A percentile compares a stretch with the other conserved stretches of the same genome.
These are phyloP conservation scores for Lathyrus aphaca DNA, from an alignment of 306 rosid species.

Conservation along the genomic window DNA sequence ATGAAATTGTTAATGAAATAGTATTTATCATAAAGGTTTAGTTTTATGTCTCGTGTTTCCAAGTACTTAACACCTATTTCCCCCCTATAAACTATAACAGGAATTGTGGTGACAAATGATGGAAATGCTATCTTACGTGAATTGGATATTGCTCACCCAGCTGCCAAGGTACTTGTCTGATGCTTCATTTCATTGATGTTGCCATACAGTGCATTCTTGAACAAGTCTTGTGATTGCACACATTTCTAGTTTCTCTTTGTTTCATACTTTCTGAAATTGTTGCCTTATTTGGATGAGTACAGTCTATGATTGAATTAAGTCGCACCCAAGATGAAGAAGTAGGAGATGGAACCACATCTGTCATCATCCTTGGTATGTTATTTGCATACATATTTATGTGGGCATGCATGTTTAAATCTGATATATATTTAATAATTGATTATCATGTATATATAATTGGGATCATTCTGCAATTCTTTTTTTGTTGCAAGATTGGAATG, in stretches of 20 bases:
- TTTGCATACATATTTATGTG: not conserved
- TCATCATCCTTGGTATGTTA: conserved; percentile 87
- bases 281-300: conserved; percentile 35
- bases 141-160: conserved; percentile 94
- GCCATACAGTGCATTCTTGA: not conserved
- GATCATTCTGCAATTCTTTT: not conserved
- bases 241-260: conserved; percentile 22
- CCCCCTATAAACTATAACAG: conserved; percentile 45
- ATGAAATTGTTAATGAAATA: conserved; percentile 3
- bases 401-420: not conserved
- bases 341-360: conserved; percentile 98
- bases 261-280: conserved; percentile 28
- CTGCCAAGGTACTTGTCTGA: conserved; percentile 76
- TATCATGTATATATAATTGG: conserved; percentile 9
- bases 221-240: not conserved
- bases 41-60: conserved; percentile 14
- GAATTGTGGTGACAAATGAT: conserved; percentile 96
- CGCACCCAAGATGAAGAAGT: conserved; percentile 99
- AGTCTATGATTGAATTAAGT: conserved; percentile 97
- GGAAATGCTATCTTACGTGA: conserved; percentile 97
- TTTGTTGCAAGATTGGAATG: not conserved
- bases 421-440: not conserved
- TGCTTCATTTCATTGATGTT: conserved; percentile 17
- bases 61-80: conserved; percentile 12
- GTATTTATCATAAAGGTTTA: not conserved